A percentile compares a stretch with the other conserved stretches of the same genome.
These are phyloP conservation scores for Pseudotulostoma volvatum DNA, from an alignment of 495 filamentous ascomycete species.

Conservation along the genomic window DNA sequence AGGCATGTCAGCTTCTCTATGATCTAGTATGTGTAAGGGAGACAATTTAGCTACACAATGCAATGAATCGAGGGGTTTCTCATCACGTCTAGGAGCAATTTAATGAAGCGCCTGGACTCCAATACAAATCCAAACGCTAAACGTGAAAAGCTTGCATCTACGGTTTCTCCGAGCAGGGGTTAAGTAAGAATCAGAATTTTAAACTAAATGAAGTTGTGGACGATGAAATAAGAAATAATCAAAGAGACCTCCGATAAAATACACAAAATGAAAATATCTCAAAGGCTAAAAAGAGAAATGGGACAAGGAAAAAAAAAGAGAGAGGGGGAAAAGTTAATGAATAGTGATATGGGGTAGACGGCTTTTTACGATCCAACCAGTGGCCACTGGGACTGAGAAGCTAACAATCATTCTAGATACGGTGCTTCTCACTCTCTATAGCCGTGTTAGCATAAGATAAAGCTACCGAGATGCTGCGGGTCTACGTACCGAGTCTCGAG, in stretches of 20 bases:
- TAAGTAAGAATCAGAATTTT: background rate
- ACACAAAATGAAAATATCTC: conserved; percentile 21
- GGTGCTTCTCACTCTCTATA: conserved; percentile 71
- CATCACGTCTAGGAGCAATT: too few relatives aligned
- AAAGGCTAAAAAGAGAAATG: conserved; percentile 11
- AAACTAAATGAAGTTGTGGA: background rate
- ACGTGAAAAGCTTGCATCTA: too few relatives aligned
- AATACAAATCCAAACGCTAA: too few relatives aligned
- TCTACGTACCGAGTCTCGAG: conserved; percentile 84
- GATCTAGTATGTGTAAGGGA: conserved; percentile 1
- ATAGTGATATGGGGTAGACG: too few relatives aligned
- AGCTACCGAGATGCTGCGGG: too few relatives aligned
- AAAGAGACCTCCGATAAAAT: conserved; percentile 24
- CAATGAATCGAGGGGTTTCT: too few relatives aligned
- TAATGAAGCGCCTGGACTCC: too few relatives aligned
- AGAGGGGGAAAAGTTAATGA: conserved; percentile 7
- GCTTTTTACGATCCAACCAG: conserved; percentile 3
- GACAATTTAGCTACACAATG: background rate
- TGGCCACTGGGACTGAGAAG: background rate
- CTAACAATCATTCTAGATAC: conserved; percentile 28
- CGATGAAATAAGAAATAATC: conserved; percentile 9
- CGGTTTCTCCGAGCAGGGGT: too few relatives aligned
- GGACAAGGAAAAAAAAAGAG: conserved; percentile 3
- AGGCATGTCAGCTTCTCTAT: conserved; percentile 27
- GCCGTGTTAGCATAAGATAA: conserved; percentile 13